Base-by-base conservation (phyloP, 176 grass and related monocot genomes). In the Microstegium vimineum region DNA sequence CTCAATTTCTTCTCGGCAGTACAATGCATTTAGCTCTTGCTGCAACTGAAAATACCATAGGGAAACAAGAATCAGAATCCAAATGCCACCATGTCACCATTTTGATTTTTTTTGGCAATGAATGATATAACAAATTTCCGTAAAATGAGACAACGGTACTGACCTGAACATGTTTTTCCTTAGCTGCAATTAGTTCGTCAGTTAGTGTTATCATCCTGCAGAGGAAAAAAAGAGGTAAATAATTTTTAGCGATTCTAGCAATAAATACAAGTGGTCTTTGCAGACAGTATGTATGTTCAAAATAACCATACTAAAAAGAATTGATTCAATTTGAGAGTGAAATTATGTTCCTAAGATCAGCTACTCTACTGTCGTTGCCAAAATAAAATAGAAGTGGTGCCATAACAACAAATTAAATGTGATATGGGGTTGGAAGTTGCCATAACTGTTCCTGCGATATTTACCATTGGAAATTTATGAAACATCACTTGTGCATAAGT, bases 1-100 rank as follows among this genome's bases (percentile, higher is more conserved):
- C 77, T 98, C 95, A 15, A 92, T 89, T 88, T 99, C 91, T 92
- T 99, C 91, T 85, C 87, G 89, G 82, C 85, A 95, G 56, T 99
- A 99, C 54, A 99, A 83, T 38, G 87, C 80, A 87, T 95, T 95
- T 84, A 99, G 37, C 77, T 95, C 93, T 89, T 95, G 89, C 83
- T 99, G 85, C 84, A 99, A 89, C 91, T 99, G 96, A 67, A 88
- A 87, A 57, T 61, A 22, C 49, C 27, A 78, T 14, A 5, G 9
- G 38, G 16, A 43, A 23, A 72, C 23, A 25, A 30, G n/a, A 69
- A 71, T 74, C 28, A 69, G 18, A 76, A 69, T 37, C 66, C 66
- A 79, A 66, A 67, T 60, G 35, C 8, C 49, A 47, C 30, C 5
- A 71, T 43, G 31, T 57, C 20, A 33, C 33, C 10, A 28, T 3